Base-by-base conservation (phyloP, 2,329 filamentous ascomycete genomes). In the Phaeoacremonium minimum region DNA sequence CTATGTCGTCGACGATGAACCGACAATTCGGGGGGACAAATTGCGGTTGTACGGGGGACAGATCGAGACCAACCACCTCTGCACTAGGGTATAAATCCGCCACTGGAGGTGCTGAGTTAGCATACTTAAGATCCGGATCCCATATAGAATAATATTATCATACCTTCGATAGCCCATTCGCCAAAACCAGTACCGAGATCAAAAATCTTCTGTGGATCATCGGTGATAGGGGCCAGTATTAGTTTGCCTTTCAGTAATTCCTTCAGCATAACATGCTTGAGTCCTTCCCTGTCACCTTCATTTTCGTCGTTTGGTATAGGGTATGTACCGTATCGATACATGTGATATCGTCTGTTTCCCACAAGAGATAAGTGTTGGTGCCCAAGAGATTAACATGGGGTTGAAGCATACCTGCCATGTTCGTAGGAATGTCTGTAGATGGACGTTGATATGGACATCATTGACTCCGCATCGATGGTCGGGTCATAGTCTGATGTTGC, bases 1-100 rank as follows among this genome's bases (percentile, higher is more conserved):
- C 74, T 18, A 73, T 64, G 43, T 80, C 76, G 40, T 80, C 76
- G 9, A 80, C 63, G 49, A 75, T 58, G 45, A 77, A 78, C 16
- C 63, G 61, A 15, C 76, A 64, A 44, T 78, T 79, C 4, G 73
- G 69, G 4, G 77, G 76, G 6, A 76, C 67, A 51, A 58, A 66
- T 17, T 53, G 49, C 4, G 62, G 63, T 31, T 69, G 64, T n/a
- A 67, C 66, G 6, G 63, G 62, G 8, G 64, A 64, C 11, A 69
- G 52, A 44, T 69, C 64, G 19, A 60, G 59, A 26, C 69, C 69
- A 28, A 66, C 61, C n/a, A 71, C 59, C 22, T 58, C 59, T 28
- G 67, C 66, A 31, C 66, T 63, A 19, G 67, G 67, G 29, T 60
- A 67, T 19, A 49, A 53, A 37, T 71, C 67, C 31, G 64, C 69